Percentiles rank a stretch among this genome's conserved stretches.
Evolutionary conservation across 352 stramenopile species (phyloP).

Genomic region (Nannochloropsis limnetica): DNA sequence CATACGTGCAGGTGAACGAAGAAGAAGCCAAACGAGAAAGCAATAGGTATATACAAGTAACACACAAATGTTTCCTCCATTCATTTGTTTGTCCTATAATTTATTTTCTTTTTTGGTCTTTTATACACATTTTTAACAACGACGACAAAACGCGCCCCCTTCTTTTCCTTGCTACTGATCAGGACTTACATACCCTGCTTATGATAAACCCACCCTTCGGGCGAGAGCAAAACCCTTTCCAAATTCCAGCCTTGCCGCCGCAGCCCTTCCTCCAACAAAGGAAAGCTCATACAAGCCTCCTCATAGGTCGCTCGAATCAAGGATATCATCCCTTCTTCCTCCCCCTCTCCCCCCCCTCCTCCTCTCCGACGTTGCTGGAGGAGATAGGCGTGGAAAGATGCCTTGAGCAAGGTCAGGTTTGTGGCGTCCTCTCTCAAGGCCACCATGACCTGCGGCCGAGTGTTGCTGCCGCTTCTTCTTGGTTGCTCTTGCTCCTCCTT

Average conservation of each 20-base stretch:
- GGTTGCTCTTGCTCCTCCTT: not conserved
- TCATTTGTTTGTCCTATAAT: too few relatives aligned
- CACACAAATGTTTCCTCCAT: too few relatives aligned
- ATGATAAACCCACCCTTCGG: conserved; percentile 10
- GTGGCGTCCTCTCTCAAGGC: conserved; percentile 9
- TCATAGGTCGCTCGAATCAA: not conserved
- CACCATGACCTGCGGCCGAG: not conserved
- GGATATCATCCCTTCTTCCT: not conserved
- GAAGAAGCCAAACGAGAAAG: too few relatives aligned
- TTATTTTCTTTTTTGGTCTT: too few relatives aligned
- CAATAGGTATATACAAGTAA: too few relatives aligned
- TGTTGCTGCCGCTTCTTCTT: not conserved
- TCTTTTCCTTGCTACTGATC: not conserved
- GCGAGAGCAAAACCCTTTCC: not conserved
- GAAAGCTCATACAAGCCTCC: not conserved
- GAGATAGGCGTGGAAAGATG: conserved; percentile 15
- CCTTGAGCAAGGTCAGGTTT: conserved; percentile 1
- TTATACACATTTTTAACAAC: not conserved
- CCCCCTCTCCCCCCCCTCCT: not conserved
- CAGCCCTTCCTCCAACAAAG: not conserved
- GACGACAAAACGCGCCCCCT: not conserved
- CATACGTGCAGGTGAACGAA: not conserved
- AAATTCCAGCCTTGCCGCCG: not conserved
- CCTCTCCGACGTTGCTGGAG: not conserved
- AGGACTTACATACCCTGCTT: not conserved